These are phyloP conservation scores for Pseudocercospora vitis DNA, from an alignment of 2,329 filamentous ascomycete genomes.

Conservation along the genomic window DNA sequence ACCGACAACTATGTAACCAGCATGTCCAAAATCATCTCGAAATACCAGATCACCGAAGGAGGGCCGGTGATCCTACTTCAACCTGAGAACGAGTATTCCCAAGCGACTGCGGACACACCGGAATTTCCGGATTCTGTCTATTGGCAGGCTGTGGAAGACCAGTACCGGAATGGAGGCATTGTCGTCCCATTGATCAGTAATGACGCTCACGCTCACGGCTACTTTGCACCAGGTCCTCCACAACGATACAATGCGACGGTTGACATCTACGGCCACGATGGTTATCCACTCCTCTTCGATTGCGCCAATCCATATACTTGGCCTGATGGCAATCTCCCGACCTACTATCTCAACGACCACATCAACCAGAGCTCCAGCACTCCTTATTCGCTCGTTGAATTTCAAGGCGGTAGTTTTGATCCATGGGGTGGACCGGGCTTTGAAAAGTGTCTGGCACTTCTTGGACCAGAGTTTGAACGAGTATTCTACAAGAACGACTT, in stretches of 20 bases:
- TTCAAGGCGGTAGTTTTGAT: conserved; percentile 59
- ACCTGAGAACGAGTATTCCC: conserved; percentile 77
- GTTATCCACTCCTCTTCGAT: conserved; percentile 62
- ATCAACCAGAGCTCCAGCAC: conserved; percentile 63
- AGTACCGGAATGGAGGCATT: conserved; percentile 66
- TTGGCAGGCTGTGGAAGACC: conserved; percentile 65
- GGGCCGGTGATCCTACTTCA: conserved; percentile 78
- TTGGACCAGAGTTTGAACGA: conserved; percentile 72
- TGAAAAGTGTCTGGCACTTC: conserved; percentile 62
- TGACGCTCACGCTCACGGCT: conserved; percentile 61
- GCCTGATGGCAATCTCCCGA: conserved; percentile 59
- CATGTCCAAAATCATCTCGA: conserved; percentile 66
- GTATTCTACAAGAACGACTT: conserved; percentile 68
- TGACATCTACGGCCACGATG: conserved; percentile 67
- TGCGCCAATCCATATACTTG: conserved; percentile 63
- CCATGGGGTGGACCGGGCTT: conserved; percentile 73
- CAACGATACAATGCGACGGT: conserved; percentile 46
- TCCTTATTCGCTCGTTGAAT: conserved; percentile 64
- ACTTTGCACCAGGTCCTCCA: conserved; percentile 62
- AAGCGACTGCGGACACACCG: conserved; percentile 47
- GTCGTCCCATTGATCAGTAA: conserved; percentile 75
- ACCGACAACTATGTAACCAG: conserved; percentile 66
- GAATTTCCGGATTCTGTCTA: conserved; percentile 67
- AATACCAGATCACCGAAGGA: conserved; percentile 77
- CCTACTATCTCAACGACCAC: conserved; percentile 56